These are phyloP conservation scores for Apocynum venetum DNA, from an alignment of 257 asterid genomes.

Conservation along the genomic window DNA sequence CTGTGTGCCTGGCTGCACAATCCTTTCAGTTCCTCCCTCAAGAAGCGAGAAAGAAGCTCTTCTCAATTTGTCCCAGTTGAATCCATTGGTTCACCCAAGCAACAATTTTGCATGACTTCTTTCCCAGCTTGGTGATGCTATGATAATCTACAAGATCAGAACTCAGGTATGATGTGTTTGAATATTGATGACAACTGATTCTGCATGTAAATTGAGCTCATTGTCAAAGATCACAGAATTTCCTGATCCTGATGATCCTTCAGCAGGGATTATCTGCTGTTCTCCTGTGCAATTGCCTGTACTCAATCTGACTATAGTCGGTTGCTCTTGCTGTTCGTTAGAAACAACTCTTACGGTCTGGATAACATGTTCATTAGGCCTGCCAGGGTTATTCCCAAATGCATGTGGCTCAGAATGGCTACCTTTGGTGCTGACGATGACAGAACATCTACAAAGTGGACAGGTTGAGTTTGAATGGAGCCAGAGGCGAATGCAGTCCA, in stretches of 20 bases:
- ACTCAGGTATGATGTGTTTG: neutral
- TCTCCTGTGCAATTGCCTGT: conserved; percentile 4
- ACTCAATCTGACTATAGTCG: neutral
- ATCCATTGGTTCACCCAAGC: neutral
- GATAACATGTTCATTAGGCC: conserved; percentile 9
- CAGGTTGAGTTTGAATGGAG: conserved; percentile 63
- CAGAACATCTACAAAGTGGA: conserved; percentile 70
- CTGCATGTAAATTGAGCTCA: conserved; percentile 6
- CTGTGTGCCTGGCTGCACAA: neutral
- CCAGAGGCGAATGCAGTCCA: conserved; percentile 64
- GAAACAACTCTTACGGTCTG: neutral
- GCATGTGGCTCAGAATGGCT: conserved; percentile 12
- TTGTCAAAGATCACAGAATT: conserved; percentile 8
- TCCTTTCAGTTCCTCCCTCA: conserved; percentile 1
- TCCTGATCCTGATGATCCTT: conserved; percentile 26
- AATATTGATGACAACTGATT: conserved; percentile 19
- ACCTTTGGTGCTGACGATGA: conserved; percentile 14
- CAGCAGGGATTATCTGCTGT: conserved; percentile 11
- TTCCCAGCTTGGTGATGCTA: neutral
- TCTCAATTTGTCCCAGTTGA: neutral
- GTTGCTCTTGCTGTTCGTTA: conserved; percentile 18
- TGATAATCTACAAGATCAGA: neutral
- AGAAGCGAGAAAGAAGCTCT: neutral
- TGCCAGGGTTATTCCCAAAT: neutral
- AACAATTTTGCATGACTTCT: neutral